phyloP scores from a whole-genome alignment of 352 stramenopile genomes.

The Phytophthora capsici region DNA sequence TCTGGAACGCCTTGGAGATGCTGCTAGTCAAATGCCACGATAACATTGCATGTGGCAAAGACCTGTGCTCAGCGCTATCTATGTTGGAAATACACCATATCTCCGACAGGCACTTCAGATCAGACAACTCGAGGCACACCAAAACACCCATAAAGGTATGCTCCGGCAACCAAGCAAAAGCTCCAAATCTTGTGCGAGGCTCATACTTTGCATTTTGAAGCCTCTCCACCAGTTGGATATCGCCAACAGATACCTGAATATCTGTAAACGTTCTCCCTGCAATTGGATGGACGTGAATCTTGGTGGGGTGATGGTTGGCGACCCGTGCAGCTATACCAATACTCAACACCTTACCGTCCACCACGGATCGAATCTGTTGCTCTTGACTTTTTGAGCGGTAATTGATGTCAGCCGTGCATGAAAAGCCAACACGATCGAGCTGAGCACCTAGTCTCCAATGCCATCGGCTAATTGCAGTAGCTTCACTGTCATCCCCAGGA shows the following conservation, averaged over 20 bases:
- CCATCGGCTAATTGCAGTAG: constrained; percentile 17
- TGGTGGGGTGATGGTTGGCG: constrained; percentile 50
- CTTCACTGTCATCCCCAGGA: not conserved
- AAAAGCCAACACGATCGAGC: constrained; percentile 25
- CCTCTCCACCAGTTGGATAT: constrained; percentile 43
- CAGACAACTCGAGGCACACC: constrained; percentile 51
- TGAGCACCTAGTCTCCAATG: constrained; percentile 42
- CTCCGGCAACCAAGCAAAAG: constrained; percentile 46
- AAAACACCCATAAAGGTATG: constrained; percentile 52
- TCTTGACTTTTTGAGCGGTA: constrained; percentile 11
- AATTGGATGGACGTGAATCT: constrained; percentile 7
- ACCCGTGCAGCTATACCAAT: constrained; percentile 41
- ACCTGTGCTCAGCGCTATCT: not conserved
- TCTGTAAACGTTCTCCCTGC: constrained; percentile 38
- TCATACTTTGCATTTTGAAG: constrained; percentile 22
- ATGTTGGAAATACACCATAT: constrained; percentile 20
- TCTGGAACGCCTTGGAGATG: constrained; percentile 52
- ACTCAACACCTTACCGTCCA: constrained; percentile 24
- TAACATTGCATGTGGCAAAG: constrained; percentile 47
- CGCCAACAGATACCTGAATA: constrained; percentile 45
- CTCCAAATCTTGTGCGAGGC: constrained; percentile 39
- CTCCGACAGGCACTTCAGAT: constrained; percentile 41
- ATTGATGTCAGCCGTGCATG: constrained; percentile 33
- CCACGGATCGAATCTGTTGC: constrained; percentile 10
- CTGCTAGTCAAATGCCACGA: constrained; percentile 62